Evolutionary conservation across 257 asterid genomes (phyloP).

Genomic region (Cruciata laevipes): DNA sequence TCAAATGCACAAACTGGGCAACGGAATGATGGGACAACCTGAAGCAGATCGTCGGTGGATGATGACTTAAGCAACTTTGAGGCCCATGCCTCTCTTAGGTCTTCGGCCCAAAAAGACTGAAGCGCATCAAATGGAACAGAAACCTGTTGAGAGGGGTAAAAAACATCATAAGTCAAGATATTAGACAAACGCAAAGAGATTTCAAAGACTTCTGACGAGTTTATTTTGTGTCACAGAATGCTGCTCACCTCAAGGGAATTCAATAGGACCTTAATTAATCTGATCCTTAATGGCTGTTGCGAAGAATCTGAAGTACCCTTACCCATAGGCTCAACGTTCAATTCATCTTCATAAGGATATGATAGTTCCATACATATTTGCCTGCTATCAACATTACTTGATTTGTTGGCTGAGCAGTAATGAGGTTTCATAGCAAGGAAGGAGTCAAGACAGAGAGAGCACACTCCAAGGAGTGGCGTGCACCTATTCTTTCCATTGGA

Average conservation of each 20-base stretch:
- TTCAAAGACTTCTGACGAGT: not conserved
- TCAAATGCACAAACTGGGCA: not conserved
- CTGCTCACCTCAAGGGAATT: slow-evolving; percentile 63
- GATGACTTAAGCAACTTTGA: slow-evolving; percentile 52
- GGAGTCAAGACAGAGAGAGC: slow-evolving; percentile 50
- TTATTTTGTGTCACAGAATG: slow-evolving; percentile 8
- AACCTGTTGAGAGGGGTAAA: slow-evolving; percentile 38
- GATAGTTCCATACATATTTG: slow-evolving; percentile 24
- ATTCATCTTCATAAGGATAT: slow-evolving; percentile 23
- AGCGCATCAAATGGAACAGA: slow-evolving; percentile 74
- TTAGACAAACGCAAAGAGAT: not conserved
- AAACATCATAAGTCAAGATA: not conserved
- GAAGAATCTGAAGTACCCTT: slow-evolving; percentile 24
- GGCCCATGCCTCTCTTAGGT: slow-evolving; percentile 66
- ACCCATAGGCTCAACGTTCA: slow-evolving; percentile 24
- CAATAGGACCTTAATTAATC: slow-evolving; percentile 62
- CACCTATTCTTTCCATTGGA: slow-evolving; percentile 55
- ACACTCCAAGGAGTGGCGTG: slow-evolving; percentile 48
- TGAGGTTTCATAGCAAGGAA: slow-evolving; percentile 34
- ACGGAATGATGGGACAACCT: slow-evolving; percentile 35
- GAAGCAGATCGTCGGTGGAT: slow-evolving; percentile 58
- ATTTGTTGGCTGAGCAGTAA: slow-evolving; percentile 45
- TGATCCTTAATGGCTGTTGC: slow-evolving; percentile 51
- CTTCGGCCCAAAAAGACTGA: slow-evolving; percentile 78
- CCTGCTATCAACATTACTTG: slow-evolving; percentile 20